Evolutionary conservation across 139 green algal species (phyloP).

Genomic region (Chlamydomonas incerta): DNA sequence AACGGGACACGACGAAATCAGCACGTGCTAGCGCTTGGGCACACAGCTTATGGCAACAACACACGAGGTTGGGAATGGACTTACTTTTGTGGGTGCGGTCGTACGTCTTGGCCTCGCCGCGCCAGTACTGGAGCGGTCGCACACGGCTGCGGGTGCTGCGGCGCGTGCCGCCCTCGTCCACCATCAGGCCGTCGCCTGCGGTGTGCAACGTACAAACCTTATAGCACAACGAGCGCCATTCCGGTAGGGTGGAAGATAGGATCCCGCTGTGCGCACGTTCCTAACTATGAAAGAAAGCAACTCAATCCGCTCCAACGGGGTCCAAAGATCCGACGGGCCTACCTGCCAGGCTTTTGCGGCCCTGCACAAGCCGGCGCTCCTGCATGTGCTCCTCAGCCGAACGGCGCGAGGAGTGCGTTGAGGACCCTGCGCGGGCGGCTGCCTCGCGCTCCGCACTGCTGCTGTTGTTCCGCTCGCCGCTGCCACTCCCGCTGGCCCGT

Average conservation of each 20-base stretch:
- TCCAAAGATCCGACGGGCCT: too few relatives aligned
- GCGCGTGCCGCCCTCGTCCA: constrained; percentile 48
- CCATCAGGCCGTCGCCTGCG: constrained; percentile 47
- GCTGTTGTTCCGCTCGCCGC: neutral
- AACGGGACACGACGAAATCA: neutral
- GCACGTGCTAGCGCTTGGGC: too few relatives aligned
- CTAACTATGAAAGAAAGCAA: too few relatives aligned
- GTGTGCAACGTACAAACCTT: neutral
- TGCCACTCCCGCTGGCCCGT: neutral
- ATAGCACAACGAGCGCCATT: too few relatives aligned
- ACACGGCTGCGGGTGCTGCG: constrained; percentile 54
- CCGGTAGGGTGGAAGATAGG: too few relatives aligned
- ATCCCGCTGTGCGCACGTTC: too few relatives aligned
- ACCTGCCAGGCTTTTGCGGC: constrained; percentile 27
- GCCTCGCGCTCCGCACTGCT: neutral
- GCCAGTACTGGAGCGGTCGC: constrained; percentile 69
- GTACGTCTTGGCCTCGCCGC: constrained; percentile 66
- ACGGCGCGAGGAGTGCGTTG: neutral
- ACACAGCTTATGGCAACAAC: too few relatives aligned
- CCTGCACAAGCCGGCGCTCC: neutral
- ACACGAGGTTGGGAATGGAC: neutral
- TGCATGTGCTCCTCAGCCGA: neutral
- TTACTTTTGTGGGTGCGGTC: constrained; percentile 55
- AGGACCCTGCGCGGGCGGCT: too few relatives aligned
- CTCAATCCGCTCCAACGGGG: too few relatives aligned